These are phyloP conservation scores for Aspergillus melleus DNA, from an alignment of 2,329 filamentous ascomycete species.

Conservation along the genomic window DNA sequence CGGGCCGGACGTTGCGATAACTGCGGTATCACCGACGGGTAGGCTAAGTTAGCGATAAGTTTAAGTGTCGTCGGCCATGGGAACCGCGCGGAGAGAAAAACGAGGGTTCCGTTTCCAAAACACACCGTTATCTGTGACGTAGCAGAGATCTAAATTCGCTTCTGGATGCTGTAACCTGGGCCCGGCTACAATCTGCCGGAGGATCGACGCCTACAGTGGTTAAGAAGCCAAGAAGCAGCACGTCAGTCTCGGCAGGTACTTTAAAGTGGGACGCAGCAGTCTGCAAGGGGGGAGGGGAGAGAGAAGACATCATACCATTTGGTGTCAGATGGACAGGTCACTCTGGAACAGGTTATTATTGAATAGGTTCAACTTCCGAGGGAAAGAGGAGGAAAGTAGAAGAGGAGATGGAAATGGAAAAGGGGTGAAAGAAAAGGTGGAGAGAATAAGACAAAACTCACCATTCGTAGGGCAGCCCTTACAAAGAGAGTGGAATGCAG, in stretches of 20 bases:
- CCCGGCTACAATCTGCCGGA: conserved; percentile 88
- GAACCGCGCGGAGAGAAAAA: background rate
- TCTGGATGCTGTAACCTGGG: conserved; percentile 82
- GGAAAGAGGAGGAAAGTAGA: background rate
- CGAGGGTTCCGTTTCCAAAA: background rate
- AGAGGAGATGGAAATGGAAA: background rate
- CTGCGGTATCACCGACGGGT: conserved; percentile 31
- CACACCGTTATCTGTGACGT: conserved; percentile 76
- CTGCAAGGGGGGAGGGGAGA: background rate
- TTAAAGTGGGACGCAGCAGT: background rate
- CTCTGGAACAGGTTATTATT: background rate
- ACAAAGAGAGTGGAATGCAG: background rate
- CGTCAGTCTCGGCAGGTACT: conserved; percentile 19
- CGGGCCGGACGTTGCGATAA: conserved; percentile 78
- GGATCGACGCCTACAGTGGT: conserved; percentile 62
- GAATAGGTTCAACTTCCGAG: background rate
- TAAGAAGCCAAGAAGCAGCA: conserved; percentile 14
- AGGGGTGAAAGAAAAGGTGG: background rate
- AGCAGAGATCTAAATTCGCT: conserved; percentile 89
- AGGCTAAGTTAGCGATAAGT: background rate
- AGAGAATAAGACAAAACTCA: background rate
- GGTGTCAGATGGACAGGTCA: background rate
- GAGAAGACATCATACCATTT: conserved; percentile 1
- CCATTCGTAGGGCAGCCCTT: background rate
- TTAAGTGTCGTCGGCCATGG: background rate